Evolutionary conservation across 257 asterid genomes (phyloP).

Genomic region (Phtheirospermum japonicum): DNA sequence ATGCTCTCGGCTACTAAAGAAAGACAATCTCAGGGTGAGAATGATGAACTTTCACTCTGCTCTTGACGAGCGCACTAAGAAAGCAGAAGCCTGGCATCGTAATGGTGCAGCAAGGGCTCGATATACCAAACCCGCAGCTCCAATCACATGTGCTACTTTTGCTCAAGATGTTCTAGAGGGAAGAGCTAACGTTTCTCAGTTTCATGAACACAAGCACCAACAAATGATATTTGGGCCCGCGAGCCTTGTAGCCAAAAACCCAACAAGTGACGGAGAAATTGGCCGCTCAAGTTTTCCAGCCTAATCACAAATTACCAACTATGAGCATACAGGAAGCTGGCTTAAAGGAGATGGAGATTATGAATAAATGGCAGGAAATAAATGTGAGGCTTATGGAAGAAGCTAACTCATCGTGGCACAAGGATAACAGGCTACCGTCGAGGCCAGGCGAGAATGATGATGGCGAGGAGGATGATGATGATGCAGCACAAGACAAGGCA

Average conservation of each 20-base stretch:
- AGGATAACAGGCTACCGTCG: constrained; percentile 38
- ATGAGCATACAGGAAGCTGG: constrained; percentile 98
- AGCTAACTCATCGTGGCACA: constrained; percentile 89
- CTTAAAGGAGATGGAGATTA: no score
- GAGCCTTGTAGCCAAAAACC: constrained; percentile 69
- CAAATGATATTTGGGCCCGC: constrained; percentile 95
- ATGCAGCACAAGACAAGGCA: constrained; percentile 83
- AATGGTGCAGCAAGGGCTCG: no score
- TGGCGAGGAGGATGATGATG: constrained; percentile 70
- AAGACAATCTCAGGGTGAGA: constrained; percentile 57
- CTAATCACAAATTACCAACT: constrained; percentile 81
- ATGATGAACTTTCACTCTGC: no score
- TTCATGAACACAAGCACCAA: constrained; percentile 89
- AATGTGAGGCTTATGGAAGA: constrained; percentile 75
- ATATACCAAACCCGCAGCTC: no score
- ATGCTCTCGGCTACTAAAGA: constrained; percentile 79
- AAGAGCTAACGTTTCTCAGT: constrained; percentile 62
- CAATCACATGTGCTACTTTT: no score
- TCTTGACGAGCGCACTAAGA: no score
- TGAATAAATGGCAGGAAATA: constrained; percentile 88
- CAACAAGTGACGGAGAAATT: constrained; percentile 78
- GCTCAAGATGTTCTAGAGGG: constrained; percentile 98
- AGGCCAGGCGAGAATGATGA: constrained; percentile 62
- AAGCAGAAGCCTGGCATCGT: no score
- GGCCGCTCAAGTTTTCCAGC: constrained; percentile 97